Evolutionary conservation across 2,329 filamentous ascomycete genomes (phyloP), one percentile per base, ranked within the genome.

Genomic region (Emmonsiellopsis sp.): DNA sequence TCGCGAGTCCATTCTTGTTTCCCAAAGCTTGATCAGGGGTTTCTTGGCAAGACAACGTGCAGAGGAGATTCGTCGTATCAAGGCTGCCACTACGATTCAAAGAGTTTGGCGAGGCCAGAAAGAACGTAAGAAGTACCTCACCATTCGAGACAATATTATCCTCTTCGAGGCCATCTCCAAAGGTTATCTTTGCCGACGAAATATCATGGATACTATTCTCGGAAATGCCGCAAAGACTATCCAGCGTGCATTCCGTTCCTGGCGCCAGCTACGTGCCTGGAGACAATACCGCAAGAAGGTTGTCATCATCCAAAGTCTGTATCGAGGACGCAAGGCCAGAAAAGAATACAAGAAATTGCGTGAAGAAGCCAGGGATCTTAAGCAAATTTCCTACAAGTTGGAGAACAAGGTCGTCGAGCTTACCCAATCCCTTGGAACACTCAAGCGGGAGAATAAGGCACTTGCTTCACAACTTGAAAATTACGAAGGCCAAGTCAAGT

Each of bases 391-490:
- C 2, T 98, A 98, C 79, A 97, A 95, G 78, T 78, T 98, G 63
- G 93, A 98, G 72, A 97, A 98, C 80, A 98, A 98, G 83, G 93
- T 98, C 58, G 89, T 98, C 58, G 93, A 98, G 75, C 81, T 98
- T 65, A 98, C 93, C 1, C 93, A 98, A 71, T 89, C 86, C 49
- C 74, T 98, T 63, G 91, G 93, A 60, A 85, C 89, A 8, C 86
- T 95, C 80, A 95, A 95, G 76, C 82, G 85, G 58, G 89, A 95
- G 74, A 98, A 98, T 81, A 96, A 95, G 78, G 81, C 82, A 55
- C 79, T 98, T 57, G 79, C 87, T 62, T 85, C 82, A 37, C 91
- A 97, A 71, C 86, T 98, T 48, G 89, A 96, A 72, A 96, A 88
- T 70, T 96, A 97, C 74, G 92, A 98, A 70, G 85, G 81, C 61